phyloP scores from a whole-genome alignment of 306 rosid species.

The Malus fusca region DNA sequence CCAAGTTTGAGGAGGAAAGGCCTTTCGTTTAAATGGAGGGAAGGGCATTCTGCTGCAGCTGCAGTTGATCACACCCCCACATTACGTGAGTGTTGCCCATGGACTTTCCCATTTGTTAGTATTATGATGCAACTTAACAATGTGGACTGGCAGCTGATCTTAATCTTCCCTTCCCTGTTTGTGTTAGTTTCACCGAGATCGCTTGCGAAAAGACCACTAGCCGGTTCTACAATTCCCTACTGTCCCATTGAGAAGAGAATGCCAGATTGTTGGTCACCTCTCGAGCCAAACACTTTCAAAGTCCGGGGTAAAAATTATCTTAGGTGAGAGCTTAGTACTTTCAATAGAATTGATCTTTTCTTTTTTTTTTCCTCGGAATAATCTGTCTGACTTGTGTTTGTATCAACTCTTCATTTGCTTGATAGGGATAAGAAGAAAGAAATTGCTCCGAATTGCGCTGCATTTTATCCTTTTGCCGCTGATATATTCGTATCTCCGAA shows the following conservation, averaged over 20 bases:
- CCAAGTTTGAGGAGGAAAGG: constrained; percentile 43
- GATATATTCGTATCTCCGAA: constrained; percentile 70
- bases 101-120: neutral
- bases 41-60: constrained; percentile 33
- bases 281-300: constrained; percentile 79
- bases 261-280: constrained; percentile 74
- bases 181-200: constrained; percentile 68
- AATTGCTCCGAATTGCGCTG: constrained; percentile 60
- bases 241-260: constrained; percentile 62
- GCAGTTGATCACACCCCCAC: constrained; percentile 25
- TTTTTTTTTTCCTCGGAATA: neutral
- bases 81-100: constrained; percentile 47
- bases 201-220: constrained; percentile 51
- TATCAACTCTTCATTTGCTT: constrained; percentile 13
- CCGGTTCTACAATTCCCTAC: constrained; percentile 59
- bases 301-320: constrained; percentile 78
- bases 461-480: constrained; percentile 75
- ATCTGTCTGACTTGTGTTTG: constrained; percentile 13
- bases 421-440: constrained; percentile 95
- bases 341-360: neutral
- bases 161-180: constrained; percentile 16
- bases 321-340: constrained; percentile 34
- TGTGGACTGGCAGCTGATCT: constrained; percentile 18
- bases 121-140: neutral
- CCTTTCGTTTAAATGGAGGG: constrained; percentile 78